Evolutionary conservation across 2,329 filamentous ascomycete genomes (phyloP).

Genomic region (Cladosporium sp.): DNA sequence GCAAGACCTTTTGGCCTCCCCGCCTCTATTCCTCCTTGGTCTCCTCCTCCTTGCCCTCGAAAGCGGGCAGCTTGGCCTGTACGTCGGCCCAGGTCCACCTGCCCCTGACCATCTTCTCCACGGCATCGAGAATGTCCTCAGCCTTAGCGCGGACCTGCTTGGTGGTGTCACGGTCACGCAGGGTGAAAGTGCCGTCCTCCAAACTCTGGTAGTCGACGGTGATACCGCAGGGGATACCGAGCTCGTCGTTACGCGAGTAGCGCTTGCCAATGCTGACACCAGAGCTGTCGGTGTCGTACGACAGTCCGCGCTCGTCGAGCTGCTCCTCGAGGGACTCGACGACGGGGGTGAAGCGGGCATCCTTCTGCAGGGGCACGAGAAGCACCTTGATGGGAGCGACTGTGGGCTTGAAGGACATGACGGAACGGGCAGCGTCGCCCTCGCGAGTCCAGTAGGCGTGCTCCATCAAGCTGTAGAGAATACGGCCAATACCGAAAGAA

Average conservation of each 20-base stretch:
- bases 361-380: constrained; percentile 79
- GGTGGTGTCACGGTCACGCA: constrained; percentile 85
- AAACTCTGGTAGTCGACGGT: constrained; percentile 95
- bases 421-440: constrained; percentile 77
- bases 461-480: constrained; percentile 88
- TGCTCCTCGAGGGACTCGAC: constrained; percentile 67
- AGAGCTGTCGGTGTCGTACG: constrained; percentile 83
- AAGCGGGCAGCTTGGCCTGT: constrained; percentile 72
- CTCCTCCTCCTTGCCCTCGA: constrained; percentile 64
- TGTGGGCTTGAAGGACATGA: constrained; percentile 68
- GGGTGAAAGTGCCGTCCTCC: constrained; percentile 78
- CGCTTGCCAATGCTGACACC: constrained; percentile 91
- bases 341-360: constrained; percentile 74
- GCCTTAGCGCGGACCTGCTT: constrained; percentile 82
- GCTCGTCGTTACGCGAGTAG: constrained; percentile 90
- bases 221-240: constrained; percentile 89
- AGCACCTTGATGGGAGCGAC: constrained; percentile 95
- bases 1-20: too few relatives aligned
- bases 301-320: constrained; percentile 71
- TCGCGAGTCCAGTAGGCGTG: constrained; percentile 92
- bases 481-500: constrained; percentile 93
- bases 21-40: constrained; percentile 33
- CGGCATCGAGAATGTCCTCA: constrained; percentile 71
- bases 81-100: constrained; percentile 67
- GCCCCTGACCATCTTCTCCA: constrained; percentile 59